These are phyloP conservation scores for Corchorus olitorius DNA, from an alignment of 345 rosid genomes.

Conservation along the genomic window DNA sequence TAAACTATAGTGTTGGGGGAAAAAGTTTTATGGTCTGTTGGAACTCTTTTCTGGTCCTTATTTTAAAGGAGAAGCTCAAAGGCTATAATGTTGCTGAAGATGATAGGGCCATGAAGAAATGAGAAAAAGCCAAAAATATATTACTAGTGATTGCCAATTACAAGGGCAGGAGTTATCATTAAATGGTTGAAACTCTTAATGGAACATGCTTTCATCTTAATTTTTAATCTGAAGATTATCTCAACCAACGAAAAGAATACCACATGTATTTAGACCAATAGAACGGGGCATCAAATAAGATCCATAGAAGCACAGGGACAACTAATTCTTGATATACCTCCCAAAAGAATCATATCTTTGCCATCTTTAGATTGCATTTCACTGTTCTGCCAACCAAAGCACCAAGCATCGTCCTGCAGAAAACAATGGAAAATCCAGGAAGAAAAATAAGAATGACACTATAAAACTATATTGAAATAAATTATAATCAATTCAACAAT, in stretches of 20 bases:
- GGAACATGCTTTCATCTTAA: neutral
- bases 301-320: neutral
- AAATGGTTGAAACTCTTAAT: neutral
- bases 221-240: no score
- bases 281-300: neutral
- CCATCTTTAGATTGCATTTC: conserved; percentile 61
- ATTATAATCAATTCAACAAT: neutral
- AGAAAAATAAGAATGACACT: neutral
- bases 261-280: neutral
- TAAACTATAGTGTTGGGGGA: neutral
- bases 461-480: neutral
- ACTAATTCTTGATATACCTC: conserved; percentile 54
- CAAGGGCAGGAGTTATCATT: neutral
- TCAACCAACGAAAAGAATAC: neutral
- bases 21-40: neutral
- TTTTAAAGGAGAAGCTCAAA: neutral
- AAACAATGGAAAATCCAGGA: conserved; percentile 4
- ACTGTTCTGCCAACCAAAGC: conserved; percentile 82
- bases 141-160: neutral
- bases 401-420: conserved; percentile 59
- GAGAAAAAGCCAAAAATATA: no score
- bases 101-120: neutral
- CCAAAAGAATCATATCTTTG: conserved; percentile 65
- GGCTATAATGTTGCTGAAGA: neutral
- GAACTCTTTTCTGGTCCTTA: neutral